Evolutionary conservation across 2,329 filamentous ascomycete species (phyloP).

Genomic region (Talaromyces sp.): DNA sequence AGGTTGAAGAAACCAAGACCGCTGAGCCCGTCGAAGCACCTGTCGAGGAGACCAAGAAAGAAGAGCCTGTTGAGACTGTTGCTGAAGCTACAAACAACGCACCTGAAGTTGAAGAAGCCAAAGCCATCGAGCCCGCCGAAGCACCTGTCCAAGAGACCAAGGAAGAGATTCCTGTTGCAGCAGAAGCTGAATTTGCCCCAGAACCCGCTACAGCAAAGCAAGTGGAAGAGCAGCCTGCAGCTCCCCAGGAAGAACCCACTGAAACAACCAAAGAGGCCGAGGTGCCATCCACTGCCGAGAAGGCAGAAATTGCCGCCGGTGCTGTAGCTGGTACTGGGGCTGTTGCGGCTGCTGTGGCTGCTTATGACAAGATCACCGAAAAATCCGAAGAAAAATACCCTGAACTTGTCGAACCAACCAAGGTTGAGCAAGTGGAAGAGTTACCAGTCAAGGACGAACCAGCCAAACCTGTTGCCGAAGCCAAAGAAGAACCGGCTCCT

Average conservation of each 20-base stretch:
- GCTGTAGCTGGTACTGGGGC: slow-evolving; percentile 13
- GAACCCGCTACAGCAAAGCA: not conserved
- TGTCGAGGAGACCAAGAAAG: not conserved
- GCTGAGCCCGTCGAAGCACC: slow-evolving; percentile 3
- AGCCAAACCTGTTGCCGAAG: not conserved
- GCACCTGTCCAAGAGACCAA: slow-evolving; percentile 1
- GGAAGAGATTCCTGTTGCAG: not conserved
- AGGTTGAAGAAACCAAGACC: not conserved
- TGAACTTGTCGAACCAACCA: not conserved
- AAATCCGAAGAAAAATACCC: not conserved
- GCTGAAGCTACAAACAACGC: too few species aligned
- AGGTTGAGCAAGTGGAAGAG: not conserved
- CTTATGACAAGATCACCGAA: slow-evolving; percentile 16
- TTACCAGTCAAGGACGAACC: not conserved
- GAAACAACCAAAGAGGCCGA: slow-evolving; percentile 1
- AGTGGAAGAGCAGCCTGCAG: not conserved
- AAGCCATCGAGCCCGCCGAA: slow-evolving; percentile 6
- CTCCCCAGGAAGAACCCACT: not conserved
- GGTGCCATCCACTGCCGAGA: slow-evolving; percentile 14
- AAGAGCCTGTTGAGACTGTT: slow-evolving; percentile 6
- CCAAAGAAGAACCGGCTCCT: not conserved
- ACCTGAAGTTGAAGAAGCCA: slow-evolving; percentile 7
- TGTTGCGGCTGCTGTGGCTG: slow-evolving; percentile 9
- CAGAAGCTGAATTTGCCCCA: too few species aligned
- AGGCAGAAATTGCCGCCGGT: slow-evolving; percentile 19